These are phyloP conservation scores for Aspergillus panamensis DNA, from an alignment of 495 filamentous ascomycete genomes.

Conservation along the genomic window DNA sequence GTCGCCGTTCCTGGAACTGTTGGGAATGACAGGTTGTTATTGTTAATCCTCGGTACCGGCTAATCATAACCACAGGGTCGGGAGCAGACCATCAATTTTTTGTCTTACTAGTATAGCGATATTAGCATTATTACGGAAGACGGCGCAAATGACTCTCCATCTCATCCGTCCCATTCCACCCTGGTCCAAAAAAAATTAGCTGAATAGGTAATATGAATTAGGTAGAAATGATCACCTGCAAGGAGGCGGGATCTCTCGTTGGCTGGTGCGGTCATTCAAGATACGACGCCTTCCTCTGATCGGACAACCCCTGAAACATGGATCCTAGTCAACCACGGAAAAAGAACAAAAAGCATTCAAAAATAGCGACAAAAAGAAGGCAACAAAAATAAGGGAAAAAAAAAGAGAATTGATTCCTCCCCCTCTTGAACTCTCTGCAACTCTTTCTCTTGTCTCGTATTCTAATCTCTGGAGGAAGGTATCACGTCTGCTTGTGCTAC, in stretches of 20 bases:
- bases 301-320: slow-evolving; percentile 18
- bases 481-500: slow-evolving; percentile 7
- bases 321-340: slow-evolving; percentile 6
- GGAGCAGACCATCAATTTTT: not conserved
- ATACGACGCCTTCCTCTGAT: slow-evolving; percentile 4
- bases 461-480: slow-evolving; percentile 3
- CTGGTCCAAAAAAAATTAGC: not conserved
- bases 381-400: not conserved
- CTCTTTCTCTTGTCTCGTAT: not conserved
- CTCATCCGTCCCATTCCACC: not conserved
- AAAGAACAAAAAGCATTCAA: not conserved
- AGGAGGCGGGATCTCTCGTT: slow-evolving; percentile 18
- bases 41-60: slow-evolving; percentile 5
- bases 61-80: not conserved
- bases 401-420: not conserved
- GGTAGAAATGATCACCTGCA: slow-evolving; percentile 21
- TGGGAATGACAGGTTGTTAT: slow-evolving; percentile 20
- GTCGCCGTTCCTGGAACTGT: not conserved
- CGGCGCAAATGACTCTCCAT: no score
- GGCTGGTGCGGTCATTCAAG: slow-evolving; percentile 6
- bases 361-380: not conserved
- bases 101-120: not conserved
- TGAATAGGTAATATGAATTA: not conserved
- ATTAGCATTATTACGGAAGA: no score
- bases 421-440: no score